A percentile compares a stretch with the other conserved stretches of the same genome.
Evolutionary conservation across 805 yeast genomes (phyloP).

Genomic region (Sungouiella thailandica): DNA sequence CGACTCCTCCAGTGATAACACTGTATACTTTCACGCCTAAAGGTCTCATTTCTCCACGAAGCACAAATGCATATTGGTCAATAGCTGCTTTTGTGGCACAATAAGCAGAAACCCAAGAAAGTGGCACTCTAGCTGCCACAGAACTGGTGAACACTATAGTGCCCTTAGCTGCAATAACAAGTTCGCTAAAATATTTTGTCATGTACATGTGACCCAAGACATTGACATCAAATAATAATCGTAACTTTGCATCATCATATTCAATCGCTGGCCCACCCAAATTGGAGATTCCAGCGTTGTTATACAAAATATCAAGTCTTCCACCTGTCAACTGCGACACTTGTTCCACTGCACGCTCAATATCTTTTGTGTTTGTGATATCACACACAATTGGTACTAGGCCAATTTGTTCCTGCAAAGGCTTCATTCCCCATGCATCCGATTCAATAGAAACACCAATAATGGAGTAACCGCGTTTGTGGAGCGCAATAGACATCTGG

Average conservation of each 20-base stretch:
- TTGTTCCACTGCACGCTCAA: constrained; percentile 17
- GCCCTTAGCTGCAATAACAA: constrained; percentile 29
- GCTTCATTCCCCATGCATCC: constrained; percentile 21
- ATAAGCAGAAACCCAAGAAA: constrained; percentile 31
- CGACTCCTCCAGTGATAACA: constrained; percentile 37
- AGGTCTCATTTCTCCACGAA: constrained; percentile 32
- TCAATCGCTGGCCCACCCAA: constrained; percentile 32
- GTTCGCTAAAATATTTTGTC: constrained; percentile 26
- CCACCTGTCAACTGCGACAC: constrained; percentile 17
- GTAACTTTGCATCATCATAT: constrained; percentile 18
- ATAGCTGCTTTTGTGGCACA: constrained; percentile 38
- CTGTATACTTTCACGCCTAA: constrained; percentile 36
- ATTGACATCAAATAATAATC: constrained; percentile 28
- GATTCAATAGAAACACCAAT: constrained; percentile 30
- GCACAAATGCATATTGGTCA: constrained; percentile 27
- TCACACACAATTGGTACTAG: constrained; percentile 29
- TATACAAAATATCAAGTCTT: constrained; percentile 31
- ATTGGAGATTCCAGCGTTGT: constrained; percentile 36
- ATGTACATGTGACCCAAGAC: constrained; percentile 35
- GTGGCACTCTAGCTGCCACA: constrained; percentile 24
- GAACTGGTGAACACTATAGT: constrained; percentile 35
- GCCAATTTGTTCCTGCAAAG: constrained; percentile 20
- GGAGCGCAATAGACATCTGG: constrained; percentile 11
- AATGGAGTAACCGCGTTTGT: constrained; percentile 32
- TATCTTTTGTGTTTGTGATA: constrained; percentile 21